phyloP scores from a whole-genome alignment of 2,329 filamentous ascomycete genomes.

The Pezicula radicicola region DNA sequence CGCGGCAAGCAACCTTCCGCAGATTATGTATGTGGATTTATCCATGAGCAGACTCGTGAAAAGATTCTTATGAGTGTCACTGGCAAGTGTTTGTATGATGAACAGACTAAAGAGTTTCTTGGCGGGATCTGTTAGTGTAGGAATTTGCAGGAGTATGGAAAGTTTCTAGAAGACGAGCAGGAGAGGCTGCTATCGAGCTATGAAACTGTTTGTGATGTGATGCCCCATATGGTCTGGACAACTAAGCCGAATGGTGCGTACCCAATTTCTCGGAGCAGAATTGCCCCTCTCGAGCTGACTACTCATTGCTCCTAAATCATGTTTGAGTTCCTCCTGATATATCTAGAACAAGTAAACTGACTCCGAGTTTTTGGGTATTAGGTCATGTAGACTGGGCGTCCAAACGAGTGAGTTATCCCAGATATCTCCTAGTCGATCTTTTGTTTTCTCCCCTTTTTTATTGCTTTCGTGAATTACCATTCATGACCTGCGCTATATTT shows the following conservation, averaged over 20 bases:
- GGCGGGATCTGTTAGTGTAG: constrained; percentile 21
- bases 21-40: constrained; percentile 15
- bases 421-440: neutral
- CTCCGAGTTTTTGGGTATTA: too few species aligned
- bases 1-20: constrained; percentile 6
- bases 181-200: constrained; percentile 12
- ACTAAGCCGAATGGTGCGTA: constrained; percentile 7
- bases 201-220: constrained; percentile 19
- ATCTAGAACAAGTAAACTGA: too few species aligned
- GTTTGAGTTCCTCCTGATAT: too few species aligned
- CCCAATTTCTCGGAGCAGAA: too few species aligned
- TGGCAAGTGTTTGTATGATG: constrained; percentile 22
- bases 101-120: constrained; percentile 17
- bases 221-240: constrained; percentile 23
- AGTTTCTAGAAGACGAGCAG: constrained; percentile 11
- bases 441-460: too few species aligned
- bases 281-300: too few species aligned
- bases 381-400: constrained; percentile 18
- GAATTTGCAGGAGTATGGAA: constrained; percentile 15
- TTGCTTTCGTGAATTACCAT: too few species aligned
- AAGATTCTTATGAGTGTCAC: constrained; percentile 10
- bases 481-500: neutral
- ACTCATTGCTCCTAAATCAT: too few species aligned
- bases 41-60: constrained; percentile 9
- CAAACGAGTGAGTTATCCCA: constrained; percentile 9